Percentiles rank a stretch among this genome's conserved stretches.
Conservation (phyloP, 208 protist genomes). For the Acanthamoeba divionensis region DNA sequence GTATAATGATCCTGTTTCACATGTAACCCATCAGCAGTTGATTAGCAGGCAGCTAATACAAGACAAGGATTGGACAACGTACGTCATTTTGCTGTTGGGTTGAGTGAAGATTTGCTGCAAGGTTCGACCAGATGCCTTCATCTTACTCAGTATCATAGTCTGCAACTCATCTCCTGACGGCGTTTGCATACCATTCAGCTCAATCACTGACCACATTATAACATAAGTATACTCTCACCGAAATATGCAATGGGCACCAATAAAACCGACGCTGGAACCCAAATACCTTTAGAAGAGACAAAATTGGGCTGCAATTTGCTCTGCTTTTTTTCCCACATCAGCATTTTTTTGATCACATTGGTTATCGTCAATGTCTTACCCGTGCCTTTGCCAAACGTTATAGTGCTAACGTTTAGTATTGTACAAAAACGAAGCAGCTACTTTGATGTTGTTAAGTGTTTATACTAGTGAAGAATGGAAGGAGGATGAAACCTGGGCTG, state of each 20-base stretch:
- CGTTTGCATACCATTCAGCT: conserved; percentile 20
- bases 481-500: neutral
- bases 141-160: no score
- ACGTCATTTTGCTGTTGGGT: neutral
- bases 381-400: neutral
- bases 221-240: neutral
- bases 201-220: neutral
- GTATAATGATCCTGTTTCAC: neutral
- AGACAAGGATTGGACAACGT: neutral
- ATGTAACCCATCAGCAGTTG: no score
- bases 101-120: neutral
- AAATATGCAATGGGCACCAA: neutral
- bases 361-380: neutral
- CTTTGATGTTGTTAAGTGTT: neutral
- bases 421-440: neutral
- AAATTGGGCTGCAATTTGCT: neutral
- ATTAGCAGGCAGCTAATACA: no score
- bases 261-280: neutral
- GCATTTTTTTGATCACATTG: neutral
- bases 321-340: neutral
- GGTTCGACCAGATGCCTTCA: no score
- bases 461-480: neutral
- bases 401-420: neutral
- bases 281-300: neutral
- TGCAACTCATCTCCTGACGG: neutral